phyloP scores from a whole-genome alignment of 2,329 filamentous ascomycete species.

The Cyclaneusma minus region DNA sequence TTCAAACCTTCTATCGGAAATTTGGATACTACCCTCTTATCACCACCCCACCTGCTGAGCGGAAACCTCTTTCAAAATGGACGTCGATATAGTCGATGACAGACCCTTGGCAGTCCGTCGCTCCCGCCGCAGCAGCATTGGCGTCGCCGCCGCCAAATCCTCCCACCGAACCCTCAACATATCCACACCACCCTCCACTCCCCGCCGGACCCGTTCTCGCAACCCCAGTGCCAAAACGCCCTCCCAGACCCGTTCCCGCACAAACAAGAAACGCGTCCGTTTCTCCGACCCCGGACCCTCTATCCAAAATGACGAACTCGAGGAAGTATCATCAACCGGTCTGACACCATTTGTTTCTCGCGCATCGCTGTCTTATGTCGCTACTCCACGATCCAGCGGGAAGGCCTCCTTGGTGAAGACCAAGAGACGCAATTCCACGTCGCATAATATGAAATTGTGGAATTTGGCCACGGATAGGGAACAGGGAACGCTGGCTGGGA shows the following conservation, averaged over 20 bases:
- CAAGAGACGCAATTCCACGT: slow-evolving; percentile 30
- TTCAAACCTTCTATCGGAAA: too few relatives aligned
- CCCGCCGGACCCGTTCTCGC: slow-evolving; percentile 4
- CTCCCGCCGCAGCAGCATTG: slow-evolving; percentile 27
- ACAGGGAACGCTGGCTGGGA: slow-evolving; percentile 17
- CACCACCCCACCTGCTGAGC: background rate
- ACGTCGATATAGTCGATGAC: slow-evolving; percentile 24
- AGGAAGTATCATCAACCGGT: slow-evolving; percentile 26
- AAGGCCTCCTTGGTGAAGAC: too few relatives aligned
- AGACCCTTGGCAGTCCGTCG: slow-evolving; percentile 40
- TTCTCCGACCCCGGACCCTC: slow-evolving; percentile 41
- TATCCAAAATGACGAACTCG: slow-evolving; percentile 12
- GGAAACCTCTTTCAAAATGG: too few relatives aligned
- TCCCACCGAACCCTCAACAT: slow-evolving; percentile 6
- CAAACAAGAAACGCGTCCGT: slow-evolving; percentile 36
- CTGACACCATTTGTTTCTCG: slow-evolving; percentile 42
- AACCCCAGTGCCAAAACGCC: slow-evolving; percentile 12
- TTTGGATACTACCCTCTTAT: too few relatives aligned
- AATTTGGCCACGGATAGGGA: slow-evolving; percentile 11
- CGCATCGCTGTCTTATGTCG: slow-evolving; percentile 25
- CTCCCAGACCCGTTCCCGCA: slow-evolving; percentile 12
- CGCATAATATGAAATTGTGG: slow-evolving; percentile 15
- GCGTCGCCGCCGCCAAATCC: too few relatives aligned
- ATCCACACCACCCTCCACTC: slow-evolving; percentile 9
- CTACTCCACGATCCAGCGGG: too few relatives aligned